These are phyloP conservation scores for Helotiales sp. DNA, from an alignment of 2,329 filamentous ascomycete genomes.

Conservation along the genomic window DNA sequence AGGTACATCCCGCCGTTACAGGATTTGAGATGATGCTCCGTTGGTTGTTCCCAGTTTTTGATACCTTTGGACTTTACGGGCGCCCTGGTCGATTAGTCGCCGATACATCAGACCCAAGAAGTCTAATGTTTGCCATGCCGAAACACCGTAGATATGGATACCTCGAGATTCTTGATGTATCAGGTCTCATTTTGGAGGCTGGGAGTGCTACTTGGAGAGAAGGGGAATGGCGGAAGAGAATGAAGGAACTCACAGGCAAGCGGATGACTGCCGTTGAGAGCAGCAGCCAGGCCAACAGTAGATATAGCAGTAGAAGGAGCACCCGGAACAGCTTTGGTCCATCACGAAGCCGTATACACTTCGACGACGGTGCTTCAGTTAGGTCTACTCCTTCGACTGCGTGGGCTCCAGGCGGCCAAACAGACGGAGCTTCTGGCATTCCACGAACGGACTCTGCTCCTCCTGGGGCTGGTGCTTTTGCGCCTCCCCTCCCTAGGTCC, in stretches of 20 bases:
- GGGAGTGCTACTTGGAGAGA: conserved; percentile 82
- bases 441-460: conserved; percentile 58
- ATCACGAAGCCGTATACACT: conserved; percentile 58
- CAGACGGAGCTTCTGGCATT: conserved; percentile 25
- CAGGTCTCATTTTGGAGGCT: conserved; percentile 75
- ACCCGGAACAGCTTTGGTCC: conserved; percentile 60
- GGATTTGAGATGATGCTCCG: conserved; percentile 96
- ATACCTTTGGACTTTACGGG: conserved; percentile 90
- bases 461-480: conserved; percentile 44
- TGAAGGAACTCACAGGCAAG: conserved; percentile 86
- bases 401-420: conserved; percentile 35
- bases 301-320: conserved; percentile 63
- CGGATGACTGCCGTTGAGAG: conserved; percentile 70
- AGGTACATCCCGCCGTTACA: conserved; percentile 86
- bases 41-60: conserved; percentile 91
- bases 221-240: conserved; percentile 82
- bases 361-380: conserved; percentile 57
- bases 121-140: conserved; percentile 98
- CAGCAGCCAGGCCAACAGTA: conserved; percentile 45
- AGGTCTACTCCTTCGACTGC: conserved; percentile 56
- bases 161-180: conserved; percentile 85
- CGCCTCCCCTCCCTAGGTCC: conserved; percentile 23
- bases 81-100: conserved; percentile 85
- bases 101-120: conserved; percentile 83
- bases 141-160: conserved; percentile 88